Evolutionary conservation across 1,284 basidiomycete species (phyloP), one percentile per base, ranked within the genome.

Genomic region (Fomitopsis schrenkii): DNA sequence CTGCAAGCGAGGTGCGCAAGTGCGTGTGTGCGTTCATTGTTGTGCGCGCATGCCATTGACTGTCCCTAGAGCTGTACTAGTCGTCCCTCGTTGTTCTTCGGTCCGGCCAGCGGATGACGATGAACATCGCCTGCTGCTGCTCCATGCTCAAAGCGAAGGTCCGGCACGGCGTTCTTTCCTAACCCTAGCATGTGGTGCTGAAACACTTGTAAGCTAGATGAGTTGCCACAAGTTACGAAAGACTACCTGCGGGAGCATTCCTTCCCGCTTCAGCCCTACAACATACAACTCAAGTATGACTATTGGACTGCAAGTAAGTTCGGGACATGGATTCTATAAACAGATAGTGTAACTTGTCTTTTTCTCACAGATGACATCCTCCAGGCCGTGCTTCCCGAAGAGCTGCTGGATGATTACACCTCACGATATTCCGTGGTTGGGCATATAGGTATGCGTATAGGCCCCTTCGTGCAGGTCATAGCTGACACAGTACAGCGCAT

Each of bases 351-450:
- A 7, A 40, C 38, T 14, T 10, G 12, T 40, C 9, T 15, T 8
- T 14, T 4, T 15, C 14, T 4, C 38, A 40, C 38, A 95, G 95
- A 93, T 70, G 91, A 97, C 55, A 89, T 97, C 52, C 76, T 98
- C 8, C 82, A 88, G 59, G 80, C 90, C 6, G 81, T 95, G 52
- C 79, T 98, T 14, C 95, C 95, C 0, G 81, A 88, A 62, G 80
- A 87, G 19, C 79, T 95, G 1, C 80, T 85, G 22, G 87, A 91
- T 55, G 91, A 90, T 45, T 86, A 93, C 1, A 97, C 97, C 0
- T 86, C 87, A 1, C 91, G 94, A 0, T 99, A 95, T 76, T 90
- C 97, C 10, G 84, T 86, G 60, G 92, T 89, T 1, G 97, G 97
- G 0, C 97, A 99, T 74, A 89, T 99, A 59, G 95, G 94, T 91